Evolutionary conservation across 2,329 filamentous ascomycete species (phyloP).

Genomic region (Nigrospora oryzae): DNA sequence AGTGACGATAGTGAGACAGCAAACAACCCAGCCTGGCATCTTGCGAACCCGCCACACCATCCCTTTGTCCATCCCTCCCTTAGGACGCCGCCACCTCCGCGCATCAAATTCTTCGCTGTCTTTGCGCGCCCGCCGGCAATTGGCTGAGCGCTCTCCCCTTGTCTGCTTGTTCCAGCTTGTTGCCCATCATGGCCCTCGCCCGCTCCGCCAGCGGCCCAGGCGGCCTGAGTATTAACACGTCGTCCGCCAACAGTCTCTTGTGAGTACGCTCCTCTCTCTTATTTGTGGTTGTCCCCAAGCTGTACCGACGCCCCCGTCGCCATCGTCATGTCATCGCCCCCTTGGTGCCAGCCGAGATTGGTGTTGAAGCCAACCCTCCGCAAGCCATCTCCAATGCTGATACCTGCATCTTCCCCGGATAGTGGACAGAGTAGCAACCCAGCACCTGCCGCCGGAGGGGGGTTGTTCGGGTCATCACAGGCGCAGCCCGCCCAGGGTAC

Average conservation of each 20-base stretch:
- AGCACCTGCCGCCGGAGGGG: slow-evolving; percentile 18
- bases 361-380: too few species aligned
- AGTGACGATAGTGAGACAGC: too few species aligned
- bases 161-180: too few species aligned
- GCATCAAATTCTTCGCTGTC: too few species aligned
- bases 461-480: slow-evolving; percentile 18
- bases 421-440: not conserved
- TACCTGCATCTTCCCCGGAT: slow-evolving; percentile 1
- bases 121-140: too few species aligned
- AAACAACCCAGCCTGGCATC: too few species aligned
- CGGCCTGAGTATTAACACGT: slow-evolving; percentile 56
- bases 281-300: slow-evolving; percentile 2
- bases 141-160: too few species aligned
- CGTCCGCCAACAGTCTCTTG: slow-evolving; percentile 46
- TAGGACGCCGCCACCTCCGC: too few species aligned
- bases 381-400: slow-evolving; percentile 6
- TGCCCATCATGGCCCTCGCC: not conserved
- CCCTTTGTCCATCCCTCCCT: too few species aligned
- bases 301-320: not conserved
- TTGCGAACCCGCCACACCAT: too few species aligned
- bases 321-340: not conserved
- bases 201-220: slow-evolving; percentile 32
- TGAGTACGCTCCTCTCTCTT: slow-evolving; percentile 21
- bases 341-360: not conserved
- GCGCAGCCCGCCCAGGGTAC: slow-evolving; percentile 8